Conservation (phyloP, 2,329 filamentous ascomycete species). For the Colletotrichum sojae region DNA sequence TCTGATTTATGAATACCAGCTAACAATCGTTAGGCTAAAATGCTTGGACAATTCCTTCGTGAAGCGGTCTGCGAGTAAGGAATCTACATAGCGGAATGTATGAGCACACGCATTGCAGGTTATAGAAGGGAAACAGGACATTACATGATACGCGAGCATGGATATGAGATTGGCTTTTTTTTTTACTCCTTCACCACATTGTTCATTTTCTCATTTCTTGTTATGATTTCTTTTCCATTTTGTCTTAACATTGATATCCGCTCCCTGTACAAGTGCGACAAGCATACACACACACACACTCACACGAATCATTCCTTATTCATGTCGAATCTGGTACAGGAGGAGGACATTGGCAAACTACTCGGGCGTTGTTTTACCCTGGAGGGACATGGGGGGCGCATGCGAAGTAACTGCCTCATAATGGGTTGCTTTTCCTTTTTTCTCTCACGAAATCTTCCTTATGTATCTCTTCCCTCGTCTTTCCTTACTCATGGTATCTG, state of each 20-base stretch:
- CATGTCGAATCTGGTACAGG: background rate
- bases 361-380: conserved; percentile 27
- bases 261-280: conserved; percentile 38
- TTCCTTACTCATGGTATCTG: conserved; percentile 37
- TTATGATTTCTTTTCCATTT: conserved; percentile 27
- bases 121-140: conserved; percentile 39
- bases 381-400: conserved; percentile 11
- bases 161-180: conserved; percentile 27
- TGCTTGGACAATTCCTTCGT: conserved; percentile 52
- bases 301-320: conserved; percentile 39
- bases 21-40: conserved; percentile 51
- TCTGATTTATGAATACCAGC: background rate
- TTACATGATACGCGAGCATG: conserved; percentile 39
- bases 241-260: conserved; percentile 41
- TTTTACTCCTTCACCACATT: conserved; percentile 21
- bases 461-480: conserved; percentile 5
- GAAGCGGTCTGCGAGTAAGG: conserved; percentile 49
- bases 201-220: conserved; percentile 26
- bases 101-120: conserved; percentile 33
- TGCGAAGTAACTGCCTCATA: conserved; percentile 33
- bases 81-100: conserved; percentile 28
- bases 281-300: background rate
- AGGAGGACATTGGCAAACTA: conserved; percentile 18
- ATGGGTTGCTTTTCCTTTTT: conserved; percentile 28
- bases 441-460: conserved; percentile 24